Conservation (phyloP, 305 asterid genomes). For the Ruellia speciosa region DNA sequence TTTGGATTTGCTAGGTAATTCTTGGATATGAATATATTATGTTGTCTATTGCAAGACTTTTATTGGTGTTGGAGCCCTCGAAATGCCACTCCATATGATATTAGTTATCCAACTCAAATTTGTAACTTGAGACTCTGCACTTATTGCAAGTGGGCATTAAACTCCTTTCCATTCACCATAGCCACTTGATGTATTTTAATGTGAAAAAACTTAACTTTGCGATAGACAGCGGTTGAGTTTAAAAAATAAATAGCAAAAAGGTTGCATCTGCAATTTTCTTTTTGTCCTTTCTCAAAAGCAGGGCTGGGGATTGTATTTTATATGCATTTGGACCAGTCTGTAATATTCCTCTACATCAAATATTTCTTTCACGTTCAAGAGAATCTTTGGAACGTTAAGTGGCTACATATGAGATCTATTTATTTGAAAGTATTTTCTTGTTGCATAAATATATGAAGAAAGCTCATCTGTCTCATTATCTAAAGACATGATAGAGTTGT, state of each 20-base stretch:
- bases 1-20: constrained; percentile 74
- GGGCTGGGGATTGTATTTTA: no score
- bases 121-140: neutral
- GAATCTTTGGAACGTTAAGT: neutral
- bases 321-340: neutral
- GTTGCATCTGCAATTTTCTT: no score
- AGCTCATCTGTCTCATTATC: neutral
- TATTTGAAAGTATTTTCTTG: neutral
- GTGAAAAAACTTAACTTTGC: no score
- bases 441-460: neutral
- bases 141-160: neutral
- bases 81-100: no score
- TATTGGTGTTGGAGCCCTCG: no score
- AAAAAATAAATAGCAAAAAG: no score
- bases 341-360: neutral
- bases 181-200: no score
- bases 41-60: no score
- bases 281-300: no score
- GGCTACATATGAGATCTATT: neutral
- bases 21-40: constrained; percentile 3
- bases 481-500: neutral
- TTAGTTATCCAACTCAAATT: no score
- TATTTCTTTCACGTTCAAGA: neutral
- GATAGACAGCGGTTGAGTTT: no score
- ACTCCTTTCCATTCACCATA: no score